phyloP scores from a whole-genome alignment of 306 rosid genomes.

The Cyamopsis tetragonoloba region DNA sequence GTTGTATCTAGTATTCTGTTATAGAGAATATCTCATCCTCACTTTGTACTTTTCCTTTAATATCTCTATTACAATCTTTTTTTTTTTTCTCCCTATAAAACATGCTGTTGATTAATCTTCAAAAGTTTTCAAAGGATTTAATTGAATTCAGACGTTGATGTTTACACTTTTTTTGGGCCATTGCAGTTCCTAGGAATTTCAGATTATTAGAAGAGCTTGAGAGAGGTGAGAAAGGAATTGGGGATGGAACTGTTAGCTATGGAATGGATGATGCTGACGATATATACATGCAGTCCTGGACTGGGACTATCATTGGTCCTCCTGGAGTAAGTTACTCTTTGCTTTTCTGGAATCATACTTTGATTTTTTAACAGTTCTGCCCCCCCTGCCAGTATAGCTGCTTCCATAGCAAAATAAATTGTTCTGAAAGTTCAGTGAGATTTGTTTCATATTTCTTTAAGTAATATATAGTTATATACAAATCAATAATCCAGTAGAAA shows the following conservation, averaged over 20 bases:
- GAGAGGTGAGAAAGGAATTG: slow-evolving; percentile 98
- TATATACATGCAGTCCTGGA: slow-evolving; percentile 26
- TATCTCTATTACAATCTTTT: neutral
- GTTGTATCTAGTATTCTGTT: neutral
- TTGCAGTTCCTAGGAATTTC: slow-evolving; percentile 95
- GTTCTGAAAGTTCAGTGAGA: neutral
- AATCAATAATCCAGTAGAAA: neutral
- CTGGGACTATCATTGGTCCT: slow-evolving; percentile 92
- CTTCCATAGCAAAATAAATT: neutral
- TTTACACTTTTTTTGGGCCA: neutral
- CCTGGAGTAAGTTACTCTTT: slow-evolving; percentile 61
- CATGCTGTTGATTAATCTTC: neutral
- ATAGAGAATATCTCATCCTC: neutral
- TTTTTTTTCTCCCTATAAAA: neutral
- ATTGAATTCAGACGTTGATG: neutral
- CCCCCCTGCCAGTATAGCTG: neutral
- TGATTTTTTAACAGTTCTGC: neutral
- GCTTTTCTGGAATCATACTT: neutral
- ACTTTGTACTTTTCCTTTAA: neutral
- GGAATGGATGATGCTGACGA: slow-evolving; percentile 99
- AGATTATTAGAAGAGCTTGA: slow-evolving; percentile 97
- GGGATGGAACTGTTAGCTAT: slow-evolving; percentile 98
- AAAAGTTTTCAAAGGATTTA: neutral
- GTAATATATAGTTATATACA: neutral
- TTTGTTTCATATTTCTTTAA: neutral